phyloP scores from a whole-genome alignment of 1,284 basidiomycete species.

The Farysia itapuensis region DNA sequence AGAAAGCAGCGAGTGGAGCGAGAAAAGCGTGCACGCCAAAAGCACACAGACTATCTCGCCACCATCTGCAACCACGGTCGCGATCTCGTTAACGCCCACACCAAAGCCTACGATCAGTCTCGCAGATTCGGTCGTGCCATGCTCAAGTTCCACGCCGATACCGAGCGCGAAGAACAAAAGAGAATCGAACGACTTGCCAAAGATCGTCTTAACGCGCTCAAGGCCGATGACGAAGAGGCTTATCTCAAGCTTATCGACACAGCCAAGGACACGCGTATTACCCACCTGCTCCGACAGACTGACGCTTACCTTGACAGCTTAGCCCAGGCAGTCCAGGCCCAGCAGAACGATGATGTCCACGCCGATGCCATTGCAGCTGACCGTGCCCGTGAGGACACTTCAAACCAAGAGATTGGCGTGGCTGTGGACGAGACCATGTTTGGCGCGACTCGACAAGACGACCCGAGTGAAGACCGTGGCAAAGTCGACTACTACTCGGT shows the following conservation, averaged over 20 bases:
- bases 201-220: slow-evolving; percentile 96
- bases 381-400: slow-evolving; percentile 27
- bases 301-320: slow-evolving; percentile 93
- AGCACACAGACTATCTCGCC: slow-evolving; percentile 89
- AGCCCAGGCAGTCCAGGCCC: slow-evolving; percentile 88
- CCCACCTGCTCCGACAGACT: slow-evolving; percentile 90
- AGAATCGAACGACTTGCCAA: slow-evolving; percentile 93
- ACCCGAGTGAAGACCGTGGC: slow-evolving; percentile 66
- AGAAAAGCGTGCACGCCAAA: slow-evolving; percentile 90
- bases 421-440: slow-evolving; percentile 83
- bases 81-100: slow-evolving; percentile 70
- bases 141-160: slow-evolving; percentile 63
- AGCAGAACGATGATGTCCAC: slow-evolving; percentile 75
- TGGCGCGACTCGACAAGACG: slow-evolving; percentile 73
- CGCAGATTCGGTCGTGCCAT: slow-evolving; percentile 63
- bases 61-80: slow-evolving; percentile 85
- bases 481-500: slow-evolving; percentile 97
- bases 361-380: slow-evolving; percentile 55
- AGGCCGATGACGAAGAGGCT: slow-evolving; percentile 97
- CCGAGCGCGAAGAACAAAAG: slow-evolving; percentile 65
- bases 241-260: slow-evolving; percentile 99
- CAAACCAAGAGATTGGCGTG: slow-evolving; percentile 52
- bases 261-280: slow-evolving; percentile 98
- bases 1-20: slow-evolving; percentile 87
- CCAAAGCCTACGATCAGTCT: slow-evolving; percentile 62